Conservation (phyloP, 2,329 filamentous ascomycete species). For the Chaetomium sp. region DNA sequence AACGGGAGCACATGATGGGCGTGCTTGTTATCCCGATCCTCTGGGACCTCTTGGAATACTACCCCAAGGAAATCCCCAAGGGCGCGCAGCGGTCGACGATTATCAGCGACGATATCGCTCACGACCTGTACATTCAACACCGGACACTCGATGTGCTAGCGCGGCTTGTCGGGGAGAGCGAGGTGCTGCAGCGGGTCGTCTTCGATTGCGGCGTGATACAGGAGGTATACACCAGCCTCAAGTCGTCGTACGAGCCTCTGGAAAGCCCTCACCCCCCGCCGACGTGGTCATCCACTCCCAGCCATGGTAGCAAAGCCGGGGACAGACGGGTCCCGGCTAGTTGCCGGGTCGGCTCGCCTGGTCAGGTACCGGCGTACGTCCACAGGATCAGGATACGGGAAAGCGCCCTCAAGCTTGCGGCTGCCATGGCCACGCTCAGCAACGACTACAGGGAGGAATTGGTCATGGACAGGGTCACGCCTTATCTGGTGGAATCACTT, state of each 20-base stretch:
- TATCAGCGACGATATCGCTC: slow-evolving; percentile 33
- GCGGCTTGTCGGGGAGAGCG: slow-evolving; percentile 70
- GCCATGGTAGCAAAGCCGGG: slow-evolving; percentile 9
- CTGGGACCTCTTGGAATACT: slow-evolving; percentile 56
- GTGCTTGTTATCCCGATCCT: slow-evolving; percentile 65
- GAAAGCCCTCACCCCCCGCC: slow-evolving; percentile 26
- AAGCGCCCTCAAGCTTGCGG: slow-evolving; percentile 68
- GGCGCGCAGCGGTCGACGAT: slow-evolving; percentile 28
- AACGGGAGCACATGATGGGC: slow-evolving; percentile 57
- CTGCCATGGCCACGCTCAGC: slow-evolving; percentile 73
- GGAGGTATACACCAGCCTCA: slow-evolving; percentile 42
- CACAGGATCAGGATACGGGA: slow-evolving; percentile 74
- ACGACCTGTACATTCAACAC: slow-evolving; percentile 54
- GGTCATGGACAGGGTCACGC: slow-evolving; percentile 72
- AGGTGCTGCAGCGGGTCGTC: slow-evolving; percentile 73
- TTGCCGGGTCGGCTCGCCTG: slow-evolving; percentile 52
- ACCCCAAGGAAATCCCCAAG: slow-evolving; percentile 27
- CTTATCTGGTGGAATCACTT: slow-evolving; percentile 78
- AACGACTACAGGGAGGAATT: slow-evolving; percentile 79
- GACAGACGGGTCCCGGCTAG: slow-evolving; percentile 24
- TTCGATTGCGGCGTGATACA: slow-evolving; percentile 55
- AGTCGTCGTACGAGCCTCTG: slow-evolving; percentile 44
- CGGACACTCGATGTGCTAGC: slow-evolving; percentile 70
- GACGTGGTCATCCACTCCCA: slow-evolving; percentile 33
- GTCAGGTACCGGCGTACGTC: slow-evolving; percentile 51